phyloP scores from a whole-genome alignment of 2,329 filamentous ascomycete species.

The Paracamarosporium sp. region DNA sequence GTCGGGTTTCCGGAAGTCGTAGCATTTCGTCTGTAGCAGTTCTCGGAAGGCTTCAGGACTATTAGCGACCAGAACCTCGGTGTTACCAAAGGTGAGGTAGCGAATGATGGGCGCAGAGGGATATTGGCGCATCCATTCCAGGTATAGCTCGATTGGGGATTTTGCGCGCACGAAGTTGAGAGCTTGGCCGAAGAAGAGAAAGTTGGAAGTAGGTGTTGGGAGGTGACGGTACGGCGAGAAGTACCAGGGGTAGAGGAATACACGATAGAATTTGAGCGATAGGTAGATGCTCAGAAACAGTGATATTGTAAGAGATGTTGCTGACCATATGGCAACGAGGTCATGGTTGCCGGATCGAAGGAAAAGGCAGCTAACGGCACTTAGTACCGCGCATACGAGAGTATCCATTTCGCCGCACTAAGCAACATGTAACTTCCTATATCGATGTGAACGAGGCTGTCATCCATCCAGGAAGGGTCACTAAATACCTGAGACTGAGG shows the following conservation, averaged over 20 bases:
- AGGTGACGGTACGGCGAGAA: conserved; percentile 21
- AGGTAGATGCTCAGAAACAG: too few species aligned
- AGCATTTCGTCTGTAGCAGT: conserved; percentile 20
- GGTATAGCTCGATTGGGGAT: conserved; percentile 14
- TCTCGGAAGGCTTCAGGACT: conserved; percentile 16
- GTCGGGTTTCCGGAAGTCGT: conserved; percentile 18
- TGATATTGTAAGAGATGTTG: too few species aligned
- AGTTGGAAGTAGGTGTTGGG: conserved; percentile 17
- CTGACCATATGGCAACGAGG: too few species aligned
- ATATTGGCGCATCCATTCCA: conserved; percentile 13
- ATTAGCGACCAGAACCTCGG: conserved; percentile 18
- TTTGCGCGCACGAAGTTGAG: conserved; percentile 18
- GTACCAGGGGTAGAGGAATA: conserved; percentile 24
- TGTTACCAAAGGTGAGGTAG: conserved; percentile 18
- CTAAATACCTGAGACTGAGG: too few species aligned
- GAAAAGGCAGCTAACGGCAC: too few species aligned
- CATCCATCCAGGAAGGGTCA: too few species aligned
- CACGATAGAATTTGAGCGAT: conserved; percentile 21
- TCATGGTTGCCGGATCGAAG: too few species aligned
- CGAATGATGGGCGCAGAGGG: conserved; percentile 19
- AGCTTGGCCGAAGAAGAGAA: conserved; percentile 18
- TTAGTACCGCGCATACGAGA: too few species aligned
- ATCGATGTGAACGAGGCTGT: too few species aligned
- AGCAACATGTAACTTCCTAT: too few species aligned
- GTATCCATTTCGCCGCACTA: too few species aligned